Percentiles rank a stretch among this genome's conserved stretches.
Conservation (phyloP, 2,329 filamentous ascomycete species). For the Nemania diffusa region DNA sequence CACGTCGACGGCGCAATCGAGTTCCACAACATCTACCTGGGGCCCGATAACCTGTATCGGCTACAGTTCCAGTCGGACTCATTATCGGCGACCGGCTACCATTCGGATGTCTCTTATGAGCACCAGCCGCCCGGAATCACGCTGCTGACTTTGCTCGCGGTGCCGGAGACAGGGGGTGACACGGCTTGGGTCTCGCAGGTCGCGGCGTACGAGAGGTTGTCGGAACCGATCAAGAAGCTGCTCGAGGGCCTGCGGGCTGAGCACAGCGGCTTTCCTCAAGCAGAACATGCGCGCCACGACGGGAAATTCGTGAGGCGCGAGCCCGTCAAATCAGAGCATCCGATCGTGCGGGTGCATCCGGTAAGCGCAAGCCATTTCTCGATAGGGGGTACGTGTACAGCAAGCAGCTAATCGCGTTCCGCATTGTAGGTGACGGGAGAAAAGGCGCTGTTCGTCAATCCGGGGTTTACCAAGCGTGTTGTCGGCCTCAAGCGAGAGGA, state of each 20-base stretch:
- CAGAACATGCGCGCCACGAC: constrained; percentile 50
- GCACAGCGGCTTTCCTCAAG: constrained; percentile 53
- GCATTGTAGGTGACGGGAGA: constrained; percentile 64
- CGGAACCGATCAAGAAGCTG: constrained; percentile 50
- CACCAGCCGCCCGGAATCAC: constrained; percentile 56
- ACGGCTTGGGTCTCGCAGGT: constrained; percentile 53
- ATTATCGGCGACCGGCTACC: constrained; percentile 53
- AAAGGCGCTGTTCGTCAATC: constrained; percentile 75
- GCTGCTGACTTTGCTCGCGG: constrained; percentile 52
- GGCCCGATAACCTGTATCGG: constrained; percentile 57
- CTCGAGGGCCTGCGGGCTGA: constrained; percentile 54
- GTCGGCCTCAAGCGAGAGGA: constrained; percentile 75
- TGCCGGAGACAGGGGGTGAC: constrained; percentile 53
- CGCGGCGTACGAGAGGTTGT: constrained; percentile 52
- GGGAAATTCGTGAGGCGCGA: constrained; percentile 64
- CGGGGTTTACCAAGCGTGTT: constrained; percentile 62
- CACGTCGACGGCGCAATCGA: constrained; percentile 57
- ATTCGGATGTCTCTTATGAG: constrained; percentile 57
- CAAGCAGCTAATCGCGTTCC: constrained; percentile 3
- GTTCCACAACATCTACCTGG: constrained; percentile 60
- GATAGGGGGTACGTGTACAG: neutral
- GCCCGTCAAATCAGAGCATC: constrained; percentile 72
- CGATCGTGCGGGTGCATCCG: constrained; percentile 74
- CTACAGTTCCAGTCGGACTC: constrained; percentile 49
- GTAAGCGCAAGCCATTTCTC: constrained; percentile 36